phyloP scores from a whole-genome alignment of 2,329 filamentous ascomycete species.

The Cladophialophora chaetospira region DNA sequence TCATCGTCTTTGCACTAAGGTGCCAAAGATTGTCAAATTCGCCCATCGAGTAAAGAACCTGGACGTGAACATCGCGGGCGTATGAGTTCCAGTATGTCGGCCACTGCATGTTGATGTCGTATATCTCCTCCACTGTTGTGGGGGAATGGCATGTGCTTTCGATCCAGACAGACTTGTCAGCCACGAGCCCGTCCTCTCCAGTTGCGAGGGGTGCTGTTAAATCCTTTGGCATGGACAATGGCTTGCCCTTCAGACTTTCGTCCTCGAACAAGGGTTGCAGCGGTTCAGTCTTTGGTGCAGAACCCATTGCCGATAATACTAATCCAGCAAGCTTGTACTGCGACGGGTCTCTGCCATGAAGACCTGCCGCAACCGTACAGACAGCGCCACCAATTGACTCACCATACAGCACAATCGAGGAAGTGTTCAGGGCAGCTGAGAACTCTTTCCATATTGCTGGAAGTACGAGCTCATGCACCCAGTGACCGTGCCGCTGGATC shows the following conservation, averaged over 20 bases:
- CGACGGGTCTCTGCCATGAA: background rate
- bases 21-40: constrained; percentile 11
- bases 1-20: background rate
- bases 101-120: constrained; percentile 12
- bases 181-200: background rate
- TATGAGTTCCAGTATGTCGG: constrained; percentile 7
- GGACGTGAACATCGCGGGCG: constrained; percentile 2
- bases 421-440: background rate
- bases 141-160: background rate
- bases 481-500: constrained; percentile 10
- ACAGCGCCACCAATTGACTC: constrained; percentile 11
- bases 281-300: background rate
- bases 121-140: background rate
- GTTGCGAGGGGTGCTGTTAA: background rate
- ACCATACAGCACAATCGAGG: constrained; percentile 14
- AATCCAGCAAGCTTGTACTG: constrained; percentile 7
- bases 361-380: background rate
- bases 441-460: constrained; percentile 8
- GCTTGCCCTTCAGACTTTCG: background rate
- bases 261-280: background rate
- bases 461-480: constrained; percentile 1
- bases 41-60: constrained; percentile 7
- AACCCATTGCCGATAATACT: constrained; percentile 1
- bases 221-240: background rate
- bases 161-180: background rate